Evolutionary conservation across 2,329 filamentous ascomycete species (phyloP).

Genomic region (Hirsutella thompsonii): DNA sequence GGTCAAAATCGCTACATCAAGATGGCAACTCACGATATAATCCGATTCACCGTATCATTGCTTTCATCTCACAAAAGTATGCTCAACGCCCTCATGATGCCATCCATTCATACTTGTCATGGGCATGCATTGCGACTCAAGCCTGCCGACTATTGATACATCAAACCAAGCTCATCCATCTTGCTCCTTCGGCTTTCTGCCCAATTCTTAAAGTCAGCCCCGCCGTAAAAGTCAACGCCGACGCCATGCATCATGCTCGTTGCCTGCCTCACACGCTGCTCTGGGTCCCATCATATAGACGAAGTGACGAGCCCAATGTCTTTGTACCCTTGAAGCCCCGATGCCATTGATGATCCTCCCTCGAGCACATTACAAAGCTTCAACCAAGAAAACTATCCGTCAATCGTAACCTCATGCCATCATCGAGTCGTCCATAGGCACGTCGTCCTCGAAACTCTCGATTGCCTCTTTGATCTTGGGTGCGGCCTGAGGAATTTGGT

Average conservation of each 20-base stretch:
- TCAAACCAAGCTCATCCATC: neutral
- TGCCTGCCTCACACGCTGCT: too few species aligned
- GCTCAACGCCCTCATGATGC: too few species aligned
- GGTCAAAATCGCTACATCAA: too few species aligned
- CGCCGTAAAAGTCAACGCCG: slow-evolving; percentile 11
- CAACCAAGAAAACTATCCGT: slow-evolving; percentile 5
- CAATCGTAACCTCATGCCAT: slow-evolving; percentile 33
- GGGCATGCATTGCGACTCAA: neutral
- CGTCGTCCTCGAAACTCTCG: slow-evolving; percentile 75
- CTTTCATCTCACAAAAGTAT: too few species aligned
- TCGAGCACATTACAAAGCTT: neutral
- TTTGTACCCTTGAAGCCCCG: neutral
- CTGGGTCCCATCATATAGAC: slow-evolving; percentile 6
- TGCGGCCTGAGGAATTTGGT: slow-evolving; percentile 50
- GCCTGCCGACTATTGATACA: slow-evolving; percentile 2
- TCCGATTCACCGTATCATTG: too few species aligned
- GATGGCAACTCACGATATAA: too few species aligned
- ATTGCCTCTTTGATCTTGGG: slow-evolving; percentile 95
- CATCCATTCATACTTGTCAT: neutral
- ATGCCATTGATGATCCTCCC: neutral
- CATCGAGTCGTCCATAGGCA: slow-evolving; percentile 56
- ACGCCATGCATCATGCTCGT: slow-evolving; percentile 21
- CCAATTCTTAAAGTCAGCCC: neutral
- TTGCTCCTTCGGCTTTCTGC: neutral
- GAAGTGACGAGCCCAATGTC: neutral